Base-by-base conservation (phyloP, 768 basidiomycete species). In the Lanmaoa rubissima region DNA sequence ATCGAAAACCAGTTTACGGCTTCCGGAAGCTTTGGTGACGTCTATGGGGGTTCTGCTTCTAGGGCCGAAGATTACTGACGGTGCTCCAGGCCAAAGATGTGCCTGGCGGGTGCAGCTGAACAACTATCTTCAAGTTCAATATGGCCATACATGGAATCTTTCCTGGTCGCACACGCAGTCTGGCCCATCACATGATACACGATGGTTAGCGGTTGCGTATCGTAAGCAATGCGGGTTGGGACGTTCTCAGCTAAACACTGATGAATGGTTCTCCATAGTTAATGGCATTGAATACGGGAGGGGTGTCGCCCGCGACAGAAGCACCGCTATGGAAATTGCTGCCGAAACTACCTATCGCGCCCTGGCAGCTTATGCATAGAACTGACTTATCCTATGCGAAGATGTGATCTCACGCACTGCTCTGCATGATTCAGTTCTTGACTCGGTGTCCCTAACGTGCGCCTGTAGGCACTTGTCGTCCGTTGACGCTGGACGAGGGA, bases 51-150 rank as follows among this genome's bases (percentile, higher is more conserved):
- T 28, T 3, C 13, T 3, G 19, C 40, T 32, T 53, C 42, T 31
- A 4, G 13, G 14, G 21, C 19, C 31, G 16, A 50, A 11, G 43
- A 28, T 28, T 28, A 28, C 28, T 28, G 28, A 28, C 28, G 4
- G 28, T 4, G 19, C 11, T 46, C n/a, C 48, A 68, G 67, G 49
- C 19, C 58, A 47, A 57, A 59, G 31, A 45, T 65, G 38, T 39
- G 66, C 70, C 56, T 70, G 68, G 68, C 45, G 69, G 17, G 59
- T 70, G 69, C 54, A 62, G 40, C 44, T 70, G 32, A 70, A 70
- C 51, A 70, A 70, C 62, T 70, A 44, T 35, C 69, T 72, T 36
- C 71, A 70, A 53, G 64, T 59, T 5, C 66, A 69, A 57, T 71
- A 71, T 48, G 69, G 69, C 17, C 71, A 69, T 32, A 66, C 69